Percentiles rank a stretch among this genome's conserved stretches.
Evolutionary conservation across 441 rosid genomes (phyloP).

Genomic region (Gossypium davidsonii): DNA sequence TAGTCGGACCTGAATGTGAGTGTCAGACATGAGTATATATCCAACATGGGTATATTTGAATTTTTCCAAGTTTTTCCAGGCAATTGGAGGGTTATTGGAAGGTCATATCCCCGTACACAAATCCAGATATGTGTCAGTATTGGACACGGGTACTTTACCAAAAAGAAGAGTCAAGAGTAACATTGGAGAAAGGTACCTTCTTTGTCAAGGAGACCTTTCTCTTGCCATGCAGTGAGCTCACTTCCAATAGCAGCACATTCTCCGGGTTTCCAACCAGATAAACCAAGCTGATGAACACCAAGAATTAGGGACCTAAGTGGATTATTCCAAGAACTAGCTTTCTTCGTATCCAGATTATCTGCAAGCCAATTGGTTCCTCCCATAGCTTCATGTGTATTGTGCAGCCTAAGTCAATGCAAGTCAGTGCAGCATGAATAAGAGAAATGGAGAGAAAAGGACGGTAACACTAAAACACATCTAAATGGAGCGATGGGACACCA

Average conservation of each 20-base stretch:
- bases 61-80: neutral
- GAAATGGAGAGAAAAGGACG: conserved; percentile 4
- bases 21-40: neutral
- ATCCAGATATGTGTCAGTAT: neutral
- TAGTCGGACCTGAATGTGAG: neutral
- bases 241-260: conserved; percentile 76
- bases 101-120: neutral
- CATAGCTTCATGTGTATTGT: conserved; percentile 61
- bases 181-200: conserved; percentile 48
- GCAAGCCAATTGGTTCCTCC: conserved; percentile 84
- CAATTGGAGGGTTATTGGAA: neutral
- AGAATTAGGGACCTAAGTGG: conserved; percentile 61
- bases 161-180: neutral
- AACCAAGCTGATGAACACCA: conserved; percentile 74
- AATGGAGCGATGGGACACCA: neutral
- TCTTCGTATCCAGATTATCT: conserved; percentile 49
- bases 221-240: conserved; percentile 86
- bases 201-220: conserved; percentile 55
- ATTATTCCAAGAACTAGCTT: conserved; percentile 62
- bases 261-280: conserved; percentile 88
- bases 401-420: conserved; percentile 44
- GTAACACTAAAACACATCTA: neutral
- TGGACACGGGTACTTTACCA: neutral
- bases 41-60: neutral
- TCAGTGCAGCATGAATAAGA: conserved; percentile 5